Conservation (phyloP, 108 stramenopile genomes). For the Craspedostauros australis region DNA sequence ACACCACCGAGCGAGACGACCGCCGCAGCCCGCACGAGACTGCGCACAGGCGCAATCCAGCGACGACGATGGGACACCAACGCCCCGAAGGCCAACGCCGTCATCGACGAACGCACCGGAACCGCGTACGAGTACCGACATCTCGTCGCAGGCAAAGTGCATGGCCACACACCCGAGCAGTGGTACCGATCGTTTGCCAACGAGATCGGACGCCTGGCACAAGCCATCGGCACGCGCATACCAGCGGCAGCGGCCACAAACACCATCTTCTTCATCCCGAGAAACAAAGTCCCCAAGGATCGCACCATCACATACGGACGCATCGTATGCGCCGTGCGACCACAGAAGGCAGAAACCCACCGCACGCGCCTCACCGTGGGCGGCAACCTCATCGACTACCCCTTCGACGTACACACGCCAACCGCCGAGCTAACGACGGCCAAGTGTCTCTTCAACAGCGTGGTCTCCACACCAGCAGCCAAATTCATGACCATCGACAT, state of each 20-base stretch:
- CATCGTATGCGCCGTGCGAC: conserved; percentile 19
- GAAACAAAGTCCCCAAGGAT: conserved; percentile 18
- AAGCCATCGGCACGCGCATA: too few species aligned
- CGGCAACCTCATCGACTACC: conserved; percentile 30
- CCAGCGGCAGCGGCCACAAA: conserved; percentile 21
- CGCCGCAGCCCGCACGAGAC: too few species aligned
- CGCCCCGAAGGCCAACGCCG: too few species aligned
- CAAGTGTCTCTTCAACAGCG: conserved; percentile 28
- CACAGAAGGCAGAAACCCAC: conserved; percentile 18
- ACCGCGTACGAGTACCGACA: too few species aligned
- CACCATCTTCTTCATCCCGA: conserved; percentile 25
- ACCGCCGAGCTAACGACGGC: conserved; percentile 24
- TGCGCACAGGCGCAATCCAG: too few species aligned
- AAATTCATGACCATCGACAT: conserved; percentile 19
- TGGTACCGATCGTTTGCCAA: conserved; percentile 16
- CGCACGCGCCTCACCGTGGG: conserved; percentile 27
- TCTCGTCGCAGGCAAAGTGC: too few species aligned
- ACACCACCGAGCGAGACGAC: too few species aligned
- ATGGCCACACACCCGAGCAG: too few species aligned
- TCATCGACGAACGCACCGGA: too few species aligned
- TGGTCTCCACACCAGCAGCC: conserved; percentile 14
- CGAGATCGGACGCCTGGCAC: conserved; percentile 30
- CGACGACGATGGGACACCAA: too few species aligned
- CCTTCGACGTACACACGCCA: conserved; percentile 20
- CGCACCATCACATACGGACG: conserved; percentile 17